Evolutionary conservation across 2,329 filamentous ascomycete genomes (phyloP), one percentile per base, ranked within the genome.

Genomic region (Cryphonectria carpinicola): DNA sequence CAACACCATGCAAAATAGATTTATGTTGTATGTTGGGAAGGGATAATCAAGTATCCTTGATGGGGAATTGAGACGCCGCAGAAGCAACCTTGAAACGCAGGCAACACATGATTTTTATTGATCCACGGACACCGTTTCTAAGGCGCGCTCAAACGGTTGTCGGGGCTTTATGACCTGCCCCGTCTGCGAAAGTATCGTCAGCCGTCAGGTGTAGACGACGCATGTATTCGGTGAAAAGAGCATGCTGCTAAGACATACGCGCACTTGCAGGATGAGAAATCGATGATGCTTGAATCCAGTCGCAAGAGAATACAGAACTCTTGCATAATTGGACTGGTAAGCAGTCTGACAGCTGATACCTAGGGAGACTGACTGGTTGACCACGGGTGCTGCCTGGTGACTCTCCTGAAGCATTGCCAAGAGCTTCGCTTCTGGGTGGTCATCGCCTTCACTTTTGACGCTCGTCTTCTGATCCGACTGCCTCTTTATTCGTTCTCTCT

Each of bases 401-500:
- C 32, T 25, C 4, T 28, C 11, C 13, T 2, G 1, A 32, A 19
- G 28, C 17, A 19, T 35, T 10, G 25, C 14, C 54, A 35, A 58
- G 54, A 28, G 52, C 11, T 56, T 10, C 11, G 52, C 11, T 56
- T 10, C 11, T 28, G n/a, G n/a, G 3, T 6, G 28, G 6, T 3
- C 13, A 46, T 32, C n/a, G 13, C 25, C 25, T 28, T 61, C 28
- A 52, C 28, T 65, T 52, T 7, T 28, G 63, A 19, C 5, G 49
- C 79, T 90, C 90, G 78, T 89, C 88, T 39, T 91, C 87, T 65
- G 89, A 86, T 22, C 77, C 71, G 58, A 74, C 75, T 63, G 80
- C 79, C 28, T 76, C 75, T 25, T 76, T 78, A 65, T 81, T 75
- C 58, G 81, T 81, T 67, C 80, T 79, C 69, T 82, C 82, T 37